These are phyloP conservation scores for Scheffersomyces ergatensis DNA, from an alignment of 805 yeast species.

Conservation along the genomic window DNA sequence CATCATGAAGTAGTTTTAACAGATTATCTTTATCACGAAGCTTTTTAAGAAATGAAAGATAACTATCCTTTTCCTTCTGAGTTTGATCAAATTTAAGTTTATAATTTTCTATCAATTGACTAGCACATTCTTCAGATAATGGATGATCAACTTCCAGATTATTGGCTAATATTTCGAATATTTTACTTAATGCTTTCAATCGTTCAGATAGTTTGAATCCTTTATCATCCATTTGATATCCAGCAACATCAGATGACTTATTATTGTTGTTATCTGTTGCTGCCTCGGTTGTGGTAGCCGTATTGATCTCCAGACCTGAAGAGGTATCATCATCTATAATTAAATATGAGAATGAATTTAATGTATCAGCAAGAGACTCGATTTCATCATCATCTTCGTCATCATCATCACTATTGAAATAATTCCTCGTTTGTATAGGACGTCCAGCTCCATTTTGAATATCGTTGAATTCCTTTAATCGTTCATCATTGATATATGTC, in stretches of 20 bases:
- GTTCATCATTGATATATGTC: constrained; percentile 36
- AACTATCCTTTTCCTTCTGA: constrained; percentile 75
- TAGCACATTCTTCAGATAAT: constrained; percentile 83
- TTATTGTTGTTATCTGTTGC: background rate
- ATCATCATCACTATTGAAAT: constrained; percentile 22
- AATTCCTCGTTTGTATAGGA: constrained; percentile 23
- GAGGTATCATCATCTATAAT: constrained; percentile 4
- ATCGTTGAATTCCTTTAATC: constrained; percentile 34
- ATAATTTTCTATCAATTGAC: constrained; percentile 58
- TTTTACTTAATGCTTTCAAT: constrained; percentile 53
- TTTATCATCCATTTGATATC: constrained; percentile 3
- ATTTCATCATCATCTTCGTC: constrained; percentile 6
- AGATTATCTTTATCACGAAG: constrained; percentile 41
- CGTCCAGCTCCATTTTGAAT: constrained; percentile 18
- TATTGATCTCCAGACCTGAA: background rate
- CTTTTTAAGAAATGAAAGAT: constrained; percentile 68
- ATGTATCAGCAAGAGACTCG: constrained; percentile 1
- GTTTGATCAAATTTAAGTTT: constrained; percentile 69
- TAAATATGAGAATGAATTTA: constrained; percentile 7
- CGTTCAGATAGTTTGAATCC: constrained; percentile 43
- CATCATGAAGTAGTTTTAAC: constrained; percentile 1
- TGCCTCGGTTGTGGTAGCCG: too few relatives aligned
- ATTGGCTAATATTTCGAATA: constrained; percentile 67
- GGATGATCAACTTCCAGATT: constrained; percentile 81
- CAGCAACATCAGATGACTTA: constrained; percentile 6